Evolutionary conservation across 176 grass and related monocot species (phyloP), one percentile per base, ranked within the genome.

Genomic region (Thalia dealbata): DNA sequence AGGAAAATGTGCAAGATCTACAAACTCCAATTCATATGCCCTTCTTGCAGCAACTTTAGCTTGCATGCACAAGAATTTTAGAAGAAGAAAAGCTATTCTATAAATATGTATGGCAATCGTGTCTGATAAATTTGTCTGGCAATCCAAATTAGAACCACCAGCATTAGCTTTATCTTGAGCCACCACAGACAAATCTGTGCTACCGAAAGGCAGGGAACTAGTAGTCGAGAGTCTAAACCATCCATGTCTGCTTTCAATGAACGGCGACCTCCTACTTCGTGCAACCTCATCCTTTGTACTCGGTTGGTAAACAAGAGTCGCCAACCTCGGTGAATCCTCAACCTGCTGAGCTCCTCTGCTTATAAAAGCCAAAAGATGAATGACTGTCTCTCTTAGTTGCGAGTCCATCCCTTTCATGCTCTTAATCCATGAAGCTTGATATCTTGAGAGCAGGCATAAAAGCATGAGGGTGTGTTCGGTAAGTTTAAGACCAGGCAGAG

Each of bases 291-390:
- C 95, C 78, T 83, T 91, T 51, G 29, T 50, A 80, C 73, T 69
- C 75, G 89, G 87, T 75, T 74, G 85, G 29, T 84, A 96, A 77
- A 78, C 48, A 65, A 87, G 84, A 16, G 68, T 77, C 24, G 38
- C 76, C 46, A 28, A 81, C 81, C 75, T 79, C 16, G 72, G 35
- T 19, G 81, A 81, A 73, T 88, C 78, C 25, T 78, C 50, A 50
- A 75, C 56, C 24, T 64, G 84, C 50, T 77, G 35, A 84, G 10
- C 70, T 79, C 85, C 87, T 81, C 75, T 92, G 83, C 95, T 97
- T 82, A 92, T 86, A 84, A 91, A 90, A 23, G 95, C 83, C 78
- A 97, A 83, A 65, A 97, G 73, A 81, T 97, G 87, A 72, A 97
- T 97, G 69, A 91, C 72, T 72, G 72, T 86, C 52, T 88, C 85